Evolutionary conservation across 805 yeast species (phyloP), one percentile per base, ranked within the genome.

Genomic region (Pichia occidentalis): DNA sequence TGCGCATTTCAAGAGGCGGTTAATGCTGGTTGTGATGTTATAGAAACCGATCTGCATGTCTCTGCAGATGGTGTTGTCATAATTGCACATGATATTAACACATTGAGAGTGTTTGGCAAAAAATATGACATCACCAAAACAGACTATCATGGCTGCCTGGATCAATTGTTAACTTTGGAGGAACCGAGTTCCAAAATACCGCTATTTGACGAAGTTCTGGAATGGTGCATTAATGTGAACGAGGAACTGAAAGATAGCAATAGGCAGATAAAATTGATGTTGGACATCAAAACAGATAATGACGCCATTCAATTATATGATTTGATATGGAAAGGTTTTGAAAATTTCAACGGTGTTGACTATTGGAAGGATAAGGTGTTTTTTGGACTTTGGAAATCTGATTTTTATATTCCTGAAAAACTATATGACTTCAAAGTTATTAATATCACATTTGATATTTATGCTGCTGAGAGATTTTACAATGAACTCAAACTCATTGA

Each of bases 171-270:
- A 9, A 62, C 67, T 3, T 5, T 51, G 9, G 33, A 41, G 23
- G 52, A 53, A 24, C 70, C 69, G 2, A 57, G 56, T 28, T 54
- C 58, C 13, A 45, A 53, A 7, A 48, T 63, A 43, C 62, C 65
- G 1, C 46, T 60, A 5, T 50, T 65, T 6, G 39, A 39, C 5
- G 55, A 57, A n/a, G 44, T 53, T 0, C 43, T 64, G 7, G 29
- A 41, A 7, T 64, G 68, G 68, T 44, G 55, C 33, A 65, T 24
- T 54, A 9, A 34, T 10, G 19, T 35, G 14, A 36, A 32, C 17
- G 68, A 69, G 51, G 70, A 48, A 60, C 63, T 54, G 64, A 58
- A 49, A 63, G 66, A 34, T 50, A 56, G 45, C 54, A 58, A 34
- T 62, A 67, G 36, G 11, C 23, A 27, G 50, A 64, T 53, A 62